Conservation (phyloP, 73 alveolate species). For the Tetrahymena thermophila region DNA sequence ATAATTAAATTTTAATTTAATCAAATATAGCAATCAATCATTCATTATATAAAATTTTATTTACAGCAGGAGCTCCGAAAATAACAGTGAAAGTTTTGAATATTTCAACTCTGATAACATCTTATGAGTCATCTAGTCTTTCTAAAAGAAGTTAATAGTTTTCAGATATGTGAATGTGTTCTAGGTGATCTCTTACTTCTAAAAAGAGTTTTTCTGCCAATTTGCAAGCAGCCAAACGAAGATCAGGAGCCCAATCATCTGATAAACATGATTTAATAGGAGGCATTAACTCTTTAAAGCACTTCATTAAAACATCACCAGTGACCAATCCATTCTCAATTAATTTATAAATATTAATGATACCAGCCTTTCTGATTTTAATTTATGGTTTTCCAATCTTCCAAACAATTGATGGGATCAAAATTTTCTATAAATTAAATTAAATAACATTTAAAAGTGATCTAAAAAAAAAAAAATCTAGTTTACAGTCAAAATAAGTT, state of each 20-base stretch:
- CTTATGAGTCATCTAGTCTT: conserved; percentile 94
- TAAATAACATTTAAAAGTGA: background rate
- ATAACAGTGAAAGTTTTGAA: conserved; percentile 64
- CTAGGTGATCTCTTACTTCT: conserved; percentile 51
- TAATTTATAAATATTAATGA: conserved; percentile 49
- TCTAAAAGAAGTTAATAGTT: conserved; percentile 81
- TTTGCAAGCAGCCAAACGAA: conserved; percentile 80
- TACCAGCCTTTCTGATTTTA: conserved; percentile 92
- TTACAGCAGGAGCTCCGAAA: conserved; percentile 60
- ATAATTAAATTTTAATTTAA: background rate
- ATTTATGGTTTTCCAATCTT: conserved; percentile 88
- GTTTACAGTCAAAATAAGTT: conserved; percentile 54
- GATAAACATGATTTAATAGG: conserved; percentile 79
- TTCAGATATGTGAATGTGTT: conserved; percentile 77
- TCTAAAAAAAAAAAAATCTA: conserved; percentile 6
- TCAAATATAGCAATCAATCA: too few species aligned
- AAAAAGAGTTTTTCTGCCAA: conserved; percentile 58
- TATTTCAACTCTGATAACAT: conserved; percentile 80
- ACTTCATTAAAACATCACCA: conserved; percentile 56
- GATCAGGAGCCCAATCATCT: conserved; percentile 96
- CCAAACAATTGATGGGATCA: conserved; percentile 82
- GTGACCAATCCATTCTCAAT: conserved; percentile 65
- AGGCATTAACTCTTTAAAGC: conserved; percentile 67
- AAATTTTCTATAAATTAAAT: background rate
- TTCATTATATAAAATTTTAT: conserved; percentile 4